Conservation (phyloP, 1,284 basidiomycete genomes). For the Chalciporus sp. region DNA sequence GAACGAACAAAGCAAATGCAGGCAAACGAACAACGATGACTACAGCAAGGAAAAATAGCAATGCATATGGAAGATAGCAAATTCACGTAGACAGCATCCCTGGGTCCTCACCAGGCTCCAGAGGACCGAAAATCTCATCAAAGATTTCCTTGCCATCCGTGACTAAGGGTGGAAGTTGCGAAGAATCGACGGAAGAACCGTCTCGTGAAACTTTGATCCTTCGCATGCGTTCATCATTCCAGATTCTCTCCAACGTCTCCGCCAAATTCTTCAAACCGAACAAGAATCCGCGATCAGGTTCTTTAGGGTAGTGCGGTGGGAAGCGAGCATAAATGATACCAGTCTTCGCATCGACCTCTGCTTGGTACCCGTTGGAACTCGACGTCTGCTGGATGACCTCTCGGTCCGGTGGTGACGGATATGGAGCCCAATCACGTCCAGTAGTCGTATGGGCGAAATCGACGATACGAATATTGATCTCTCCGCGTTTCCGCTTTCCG, state of each 20-base stretch:
- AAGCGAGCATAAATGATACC: conserved; percentile 86
- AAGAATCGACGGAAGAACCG: conserved; percentile 46
- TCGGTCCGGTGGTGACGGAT: conserved; percentile 47
- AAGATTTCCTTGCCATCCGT: conserved; percentile 77
- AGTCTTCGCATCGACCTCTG: conserved; percentile 76
- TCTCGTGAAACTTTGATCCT: conserved; percentile 67
- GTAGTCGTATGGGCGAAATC: conserved; percentile 99
- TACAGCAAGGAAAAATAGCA: not conserved
- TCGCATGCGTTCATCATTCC: conserved; percentile 78
- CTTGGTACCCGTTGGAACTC: conserved; percentile 77
- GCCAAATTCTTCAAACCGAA: conserved; percentile 87
- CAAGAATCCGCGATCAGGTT: conserved; percentile 93
- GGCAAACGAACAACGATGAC: not conserved
- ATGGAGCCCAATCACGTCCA: conserved; percentile 85
- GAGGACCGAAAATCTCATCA: conserved; percentile 63
- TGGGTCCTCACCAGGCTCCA: conserved; percentile 60
- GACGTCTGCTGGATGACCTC: conserved; percentile 47
- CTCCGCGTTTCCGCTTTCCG: conserved; percentile 76
- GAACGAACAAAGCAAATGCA: not conserved
- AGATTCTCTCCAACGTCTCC: conserved; percentile 76
- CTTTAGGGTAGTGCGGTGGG: conserved; percentile 86
- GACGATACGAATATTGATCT: conserved; percentile 94
- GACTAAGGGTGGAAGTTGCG: conserved; percentile 62
- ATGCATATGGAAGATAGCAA: not conserved
- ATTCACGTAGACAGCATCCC: conserved; percentile 73